A percentile compares a stretch with the other conserved stretches of the same genome.
Conservation (phyloP, 1,284 basidiomycete species). For the Ganoderma sp. region DNA sequence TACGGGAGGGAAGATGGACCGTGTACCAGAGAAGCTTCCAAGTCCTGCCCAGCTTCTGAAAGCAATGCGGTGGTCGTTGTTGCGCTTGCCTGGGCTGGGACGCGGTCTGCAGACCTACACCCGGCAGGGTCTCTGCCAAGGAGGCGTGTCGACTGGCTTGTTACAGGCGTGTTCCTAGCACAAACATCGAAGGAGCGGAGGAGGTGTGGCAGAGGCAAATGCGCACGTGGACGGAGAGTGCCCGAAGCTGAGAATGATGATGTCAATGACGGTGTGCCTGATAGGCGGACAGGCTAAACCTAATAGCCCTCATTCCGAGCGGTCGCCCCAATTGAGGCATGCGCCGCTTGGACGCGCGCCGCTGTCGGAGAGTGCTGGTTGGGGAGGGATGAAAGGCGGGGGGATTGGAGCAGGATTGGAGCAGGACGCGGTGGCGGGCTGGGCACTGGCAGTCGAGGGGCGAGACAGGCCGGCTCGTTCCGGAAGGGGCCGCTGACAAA, state of each 20-base stretch:
- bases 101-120: neutral
- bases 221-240: neutral
- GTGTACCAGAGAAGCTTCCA: neutral
- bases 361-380: neutral
- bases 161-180: neutral
- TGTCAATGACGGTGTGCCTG: conserved; percentile 29
- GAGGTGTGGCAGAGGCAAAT: neutral
- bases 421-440: neutral
- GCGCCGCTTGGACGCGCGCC: neutral
- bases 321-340: neutral
- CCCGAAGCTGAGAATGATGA: neutral
- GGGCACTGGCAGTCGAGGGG: neutral
- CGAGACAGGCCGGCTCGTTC: neutral
- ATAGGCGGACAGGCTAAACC: conserved; percentile 21
- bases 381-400: neutral
- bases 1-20: conserved; percentile 2
- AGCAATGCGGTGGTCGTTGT: neutral
- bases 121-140: neutral
- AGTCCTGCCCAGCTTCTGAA: neutral
- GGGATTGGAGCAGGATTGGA: neutral
- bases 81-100: neutral
- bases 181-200: neutral
- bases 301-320: neutral
- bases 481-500: conserved; percentile 16
- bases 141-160: neutral